phyloP scores from a whole-genome alignment of 139 green algal species.

The Trebouxia sp. region DNA sequence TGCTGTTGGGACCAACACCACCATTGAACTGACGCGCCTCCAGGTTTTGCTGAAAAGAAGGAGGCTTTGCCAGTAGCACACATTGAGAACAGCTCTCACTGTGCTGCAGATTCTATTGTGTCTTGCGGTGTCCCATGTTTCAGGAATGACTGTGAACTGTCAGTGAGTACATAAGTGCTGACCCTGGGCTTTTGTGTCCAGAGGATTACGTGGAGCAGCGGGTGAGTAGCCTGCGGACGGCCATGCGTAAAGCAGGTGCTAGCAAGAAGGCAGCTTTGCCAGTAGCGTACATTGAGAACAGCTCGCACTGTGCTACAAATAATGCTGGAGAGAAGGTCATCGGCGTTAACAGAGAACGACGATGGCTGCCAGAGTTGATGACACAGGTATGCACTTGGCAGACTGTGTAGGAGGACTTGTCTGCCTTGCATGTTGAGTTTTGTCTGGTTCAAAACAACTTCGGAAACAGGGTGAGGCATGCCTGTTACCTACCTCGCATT shows the following conservation, averaged over 20 bases:
- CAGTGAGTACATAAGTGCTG: background rate
- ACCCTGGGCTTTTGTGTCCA: background rate
- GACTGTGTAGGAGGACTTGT: no score
- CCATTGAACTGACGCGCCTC: background rate
- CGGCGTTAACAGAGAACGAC: constrained; percentile 11
- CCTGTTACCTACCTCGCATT: no score
- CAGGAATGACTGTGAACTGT: background rate
- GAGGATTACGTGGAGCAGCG: constrained; percentile 39
- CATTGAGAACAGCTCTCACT: no score
- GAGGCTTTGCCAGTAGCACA: no score
- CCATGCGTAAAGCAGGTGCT: constrained; percentile 34
- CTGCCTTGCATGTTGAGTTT: background rate
- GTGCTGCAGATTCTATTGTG: background rate
- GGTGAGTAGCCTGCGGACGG: constrained; percentile 25
- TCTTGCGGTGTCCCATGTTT: constrained; percentile 23
- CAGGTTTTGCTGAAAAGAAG: background rate
- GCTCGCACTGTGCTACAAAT: constrained; percentile 61
- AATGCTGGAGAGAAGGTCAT: constrained; percentile 66
- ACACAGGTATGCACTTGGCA: constrained; percentile 33
- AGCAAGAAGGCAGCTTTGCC: constrained; percentile 40
- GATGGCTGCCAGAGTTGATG: constrained; percentile 62
- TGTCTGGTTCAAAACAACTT: background rate
- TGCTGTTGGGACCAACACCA: no score
- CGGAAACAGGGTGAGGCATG: no score
- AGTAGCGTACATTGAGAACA: constrained; percentile 70